Evolutionary conservation across 208 protist genomes (phyloP).

Genomic region (Jaenimonas drosophilae): DNA sequence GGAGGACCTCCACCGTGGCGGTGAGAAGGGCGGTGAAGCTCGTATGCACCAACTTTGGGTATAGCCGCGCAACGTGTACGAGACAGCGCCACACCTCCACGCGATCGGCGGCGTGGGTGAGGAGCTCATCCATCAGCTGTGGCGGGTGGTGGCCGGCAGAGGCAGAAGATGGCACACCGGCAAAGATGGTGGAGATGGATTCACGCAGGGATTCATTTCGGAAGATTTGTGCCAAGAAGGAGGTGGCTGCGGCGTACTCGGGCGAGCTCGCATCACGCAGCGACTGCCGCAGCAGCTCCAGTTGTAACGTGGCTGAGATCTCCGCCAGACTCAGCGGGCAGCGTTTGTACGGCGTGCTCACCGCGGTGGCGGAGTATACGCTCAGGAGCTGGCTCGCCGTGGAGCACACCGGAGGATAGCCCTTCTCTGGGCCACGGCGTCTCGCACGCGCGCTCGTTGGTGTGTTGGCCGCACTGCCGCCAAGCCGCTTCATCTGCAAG

Average conservation of each 20-base stretch:
- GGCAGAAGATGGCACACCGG: conserved; percentile 7
- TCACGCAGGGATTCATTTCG: too few relatives aligned
- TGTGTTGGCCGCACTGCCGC: too few relatives aligned
- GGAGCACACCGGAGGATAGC: background rate
- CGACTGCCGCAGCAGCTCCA: conserved; percentile 24
- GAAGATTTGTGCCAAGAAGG: too few relatives aligned
- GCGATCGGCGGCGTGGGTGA: conserved; percentile 37
- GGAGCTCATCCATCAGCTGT: conserved; percentile 20
- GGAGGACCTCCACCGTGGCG: conserved; percentile 23
- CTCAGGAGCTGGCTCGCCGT: conserved; percentile 12
- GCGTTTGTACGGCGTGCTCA: conserved; percentile 68
- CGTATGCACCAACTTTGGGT: conserved; percentile 38
- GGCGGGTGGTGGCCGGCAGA: background rate
- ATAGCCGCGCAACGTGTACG: conserved; percentile 52
- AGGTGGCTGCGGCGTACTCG: too few relatives aligned
- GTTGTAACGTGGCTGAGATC: conserved; percentile 27
- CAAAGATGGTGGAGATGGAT: too few relatives aligned
- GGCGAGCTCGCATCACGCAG: conserved; percentile 1
- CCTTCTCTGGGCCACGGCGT: too few relatives aligned
- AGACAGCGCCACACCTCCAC: conserved; percentile 69
- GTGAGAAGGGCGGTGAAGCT: conserved; percentile 36
- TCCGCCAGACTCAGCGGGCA: conserved; percentile 32
- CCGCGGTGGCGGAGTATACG: conserved; percentile 22
- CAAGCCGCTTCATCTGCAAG: conserved; percentile 9
- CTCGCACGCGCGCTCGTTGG: too few relatives aligned